Percentiles rank a stretch among this genome's conserved stretches.
Evolutionary conservation across 805 yeast species (phyloP).

Genomic region (Candida palmyrensis): DNA sequence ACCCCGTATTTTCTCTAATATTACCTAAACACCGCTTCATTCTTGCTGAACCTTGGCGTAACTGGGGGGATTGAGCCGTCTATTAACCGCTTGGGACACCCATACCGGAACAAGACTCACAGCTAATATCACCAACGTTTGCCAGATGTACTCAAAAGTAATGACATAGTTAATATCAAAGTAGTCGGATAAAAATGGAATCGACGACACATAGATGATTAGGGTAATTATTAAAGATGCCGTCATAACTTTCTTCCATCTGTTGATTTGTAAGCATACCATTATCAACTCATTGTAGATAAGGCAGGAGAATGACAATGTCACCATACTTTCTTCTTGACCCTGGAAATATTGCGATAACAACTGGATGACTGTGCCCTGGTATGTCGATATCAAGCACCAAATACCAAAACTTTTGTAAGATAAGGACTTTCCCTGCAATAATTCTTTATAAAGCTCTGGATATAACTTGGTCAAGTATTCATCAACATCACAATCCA

Average conservation of each 20-base stretch:
- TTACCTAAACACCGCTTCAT: slow-evolving; percentile 13
- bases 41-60: slow-evolving; percentile 94
- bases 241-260: slow-evolving; percentile 83
- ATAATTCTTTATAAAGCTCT: slow-evolving; percentile 88
- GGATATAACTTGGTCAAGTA: slow-evolving; percentile 87
- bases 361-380: slow-evolving; percentile 82
- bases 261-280: slow-evolving; percentile 89
- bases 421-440: slow-evolving; percentile 81
- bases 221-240: slow-evolving; percentile 68
- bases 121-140: slow-evolving; percentile 54
- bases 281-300: slow-evolving; percentile 82
- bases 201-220: slow-evolving; percentile 58
- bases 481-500: slow-evolving; percentile 89
- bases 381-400: slow-evolving; percentile 86
- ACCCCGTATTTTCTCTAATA: neutral
- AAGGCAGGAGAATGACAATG: slow-evolving; percentile 75
- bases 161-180: slow-evolving; percentile 65
- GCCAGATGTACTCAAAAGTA: slow-evolving; percentile 63
- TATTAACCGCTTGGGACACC: slow-evolving; percentile 70
- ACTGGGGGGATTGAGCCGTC: slow-evolving; percentile 85
- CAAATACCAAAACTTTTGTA: slow-evolving; percentile 86
- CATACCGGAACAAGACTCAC: slow-evolving; percentile 85
- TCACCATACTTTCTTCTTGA: slow-evolving; percentile 71
- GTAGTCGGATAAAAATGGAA: slow-evolving; percentile 86
- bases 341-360: slow-evolving; percentile 76